Percentiles rank a stretch among this genome's conserved stretches.
Conservation (phyloP, 805 yeast genomes). For the Saccharomycopsis sp. region DNA sequence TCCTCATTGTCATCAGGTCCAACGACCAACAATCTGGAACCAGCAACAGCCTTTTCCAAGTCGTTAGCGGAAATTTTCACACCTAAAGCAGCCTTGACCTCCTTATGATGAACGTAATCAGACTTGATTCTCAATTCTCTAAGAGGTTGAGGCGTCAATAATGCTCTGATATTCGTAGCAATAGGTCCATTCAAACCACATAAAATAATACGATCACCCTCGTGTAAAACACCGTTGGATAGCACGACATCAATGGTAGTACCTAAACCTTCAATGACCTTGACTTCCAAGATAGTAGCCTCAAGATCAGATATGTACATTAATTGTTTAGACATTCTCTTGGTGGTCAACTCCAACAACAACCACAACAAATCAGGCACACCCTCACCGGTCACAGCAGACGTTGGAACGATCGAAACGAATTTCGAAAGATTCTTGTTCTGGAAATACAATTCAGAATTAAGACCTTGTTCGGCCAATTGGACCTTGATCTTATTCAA, state of each 20-base stretch:
- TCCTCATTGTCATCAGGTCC: slow-evolving; percentile 98
- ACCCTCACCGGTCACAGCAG: slow-evolving; percentile 99
- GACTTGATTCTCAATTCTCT: slow-evolving; percentile 94
- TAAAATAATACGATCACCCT: slow-evolving; percentile 90
- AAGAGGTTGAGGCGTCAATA: slow-evolving; percentile 95
- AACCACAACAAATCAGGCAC: slow-evolving; percentile 97
- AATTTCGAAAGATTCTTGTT: slow-evolving; percentile 89
- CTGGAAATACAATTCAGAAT: slow-evolving; percentile 93
- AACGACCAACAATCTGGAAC: slow-evolving; percentile 90
- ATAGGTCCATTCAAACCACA: slow-evolving; percentile 99
- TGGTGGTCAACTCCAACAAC: slow-evolving; percentile 89
- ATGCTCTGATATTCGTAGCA: slow-evolving; percentile 91
- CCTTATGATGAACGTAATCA: slow-evolving; percentile 94
- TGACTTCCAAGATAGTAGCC: slow-evolving; percentile 95
- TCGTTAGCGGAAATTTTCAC: slow-evolving; percentile 98
- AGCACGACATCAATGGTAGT: slow-evolving; percentile 96
- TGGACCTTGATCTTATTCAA: slow-evolving; percentile 80
- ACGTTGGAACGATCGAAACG: slow-evolving; percentile 96
- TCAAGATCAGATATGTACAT: slow-evolving; percentile 91
- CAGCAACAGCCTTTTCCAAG: slow-evolving; percentile 97
- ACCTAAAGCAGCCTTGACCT: slow-evolving; percentile 98
- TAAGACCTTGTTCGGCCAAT: slow-evolving; percentile 95
- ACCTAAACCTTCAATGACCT: slow-evolving; percentile 97
- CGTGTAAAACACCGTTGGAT: slow-evolving; percentile 91
- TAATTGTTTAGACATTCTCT: slow-evolving; percentile 97